Conservation (phyloP, 2,329 filamentous ascomycete genomes). For the Ophiocordyceps camponoti-leonardi region DNA sequence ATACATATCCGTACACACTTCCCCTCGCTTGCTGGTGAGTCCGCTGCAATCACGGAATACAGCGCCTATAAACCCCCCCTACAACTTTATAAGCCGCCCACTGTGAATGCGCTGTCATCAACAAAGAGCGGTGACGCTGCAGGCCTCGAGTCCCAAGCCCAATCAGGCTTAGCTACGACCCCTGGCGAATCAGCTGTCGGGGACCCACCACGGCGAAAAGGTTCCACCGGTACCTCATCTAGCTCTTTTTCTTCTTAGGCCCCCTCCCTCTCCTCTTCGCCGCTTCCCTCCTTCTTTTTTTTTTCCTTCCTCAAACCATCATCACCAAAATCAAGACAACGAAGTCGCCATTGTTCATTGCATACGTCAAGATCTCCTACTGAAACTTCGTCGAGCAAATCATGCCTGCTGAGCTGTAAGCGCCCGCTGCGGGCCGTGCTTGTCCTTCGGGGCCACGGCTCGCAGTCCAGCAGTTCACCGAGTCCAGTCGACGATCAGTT, state of each 20-base stretch:
- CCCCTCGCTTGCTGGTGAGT: too few species aligned
- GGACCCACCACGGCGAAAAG: constrained; percentile 7
- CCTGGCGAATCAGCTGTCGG: constrained; percentile 6
- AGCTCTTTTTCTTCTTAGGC: constrained; percentile 2
- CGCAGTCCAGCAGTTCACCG: constrained; percentile 79
- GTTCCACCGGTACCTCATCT: constrained; percentile 1
- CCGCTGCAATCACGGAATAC: too few species aligned
- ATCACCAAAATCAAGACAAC: constrained; percentile 1
- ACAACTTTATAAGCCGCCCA: not conserved
- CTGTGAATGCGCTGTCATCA: not conserved
- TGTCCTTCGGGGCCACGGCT: constrained; percentile 29
- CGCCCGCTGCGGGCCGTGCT: constrained; percentile 56
- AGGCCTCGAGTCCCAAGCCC: not conserved
- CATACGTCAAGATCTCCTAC: constrained; percentile 12
- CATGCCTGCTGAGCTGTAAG: constrained; percentile 84
- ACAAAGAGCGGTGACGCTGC: constrained; percentile 4
- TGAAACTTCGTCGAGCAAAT: constrained; percentile 52
- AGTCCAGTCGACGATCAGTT: constrained; percentile 55
- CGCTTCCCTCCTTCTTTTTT: constrained; percentile 4
- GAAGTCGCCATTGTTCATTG: constrained; percentile 11
- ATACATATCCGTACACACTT: too few species aligned
- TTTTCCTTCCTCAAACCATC: not conserved
- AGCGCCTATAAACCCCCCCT: not conserved
- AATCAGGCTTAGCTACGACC: constrained; percentile 1
- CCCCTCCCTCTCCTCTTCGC: constrained; percentile 5